These are phyloP conservation scores for Fusarium sp. DNA, from an alignment of 2,329 filamentous ascomycete species.

Conservation along the genomic window DNA sequence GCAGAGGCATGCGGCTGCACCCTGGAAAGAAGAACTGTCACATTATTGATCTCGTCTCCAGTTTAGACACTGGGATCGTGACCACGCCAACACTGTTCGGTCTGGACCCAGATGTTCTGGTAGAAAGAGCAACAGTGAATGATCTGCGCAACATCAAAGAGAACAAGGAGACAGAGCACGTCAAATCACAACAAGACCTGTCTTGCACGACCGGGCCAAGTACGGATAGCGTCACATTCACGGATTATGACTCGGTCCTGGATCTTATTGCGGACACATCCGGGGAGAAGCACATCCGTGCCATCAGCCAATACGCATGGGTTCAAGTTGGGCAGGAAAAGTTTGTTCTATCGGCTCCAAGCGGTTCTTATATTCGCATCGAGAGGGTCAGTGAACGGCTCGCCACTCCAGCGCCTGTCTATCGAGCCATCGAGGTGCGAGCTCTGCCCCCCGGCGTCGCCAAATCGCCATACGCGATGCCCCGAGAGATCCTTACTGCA, in stretches of 20 bases:
- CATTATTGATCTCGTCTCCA: slow-evolving; percentile 94
- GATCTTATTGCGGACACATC: slow-evolving; percentile 87
- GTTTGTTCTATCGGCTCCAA: slow-evolving; percentile 74
- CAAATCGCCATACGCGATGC: slow-evolving; percentile 71
- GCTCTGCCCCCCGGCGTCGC: slow-evolving; percentile 55
- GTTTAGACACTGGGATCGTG: slow-evolving; percentile 82
- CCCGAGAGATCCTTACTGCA: slow-evolving; percentile 72
- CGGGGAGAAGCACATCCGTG: slow-evolving; percentile 79
- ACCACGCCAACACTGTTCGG: slow-evolving; percentile 94
- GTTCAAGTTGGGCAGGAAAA: slow-evolving; percentile 76
- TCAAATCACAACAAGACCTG: slow-evolving; percentile 22
- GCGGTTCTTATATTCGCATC: slow-evolving; percentile 68
- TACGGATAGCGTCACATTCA: slow-evolving; percentile 72
- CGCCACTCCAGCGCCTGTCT: slow-evolving; percentile 45
- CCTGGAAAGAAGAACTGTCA: slow-evolving; percentile 88
- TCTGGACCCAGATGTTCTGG: slow-evolving; percentile 81
- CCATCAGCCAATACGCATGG: slow-evolving; percentile 81
- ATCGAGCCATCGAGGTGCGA: slow-evolving; percentile 59
- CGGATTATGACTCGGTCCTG: slow-evolving; percentile 90
- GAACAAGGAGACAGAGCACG: slow-evolving; percentile 56
- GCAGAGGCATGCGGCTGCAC: slow-evolving; percentile 86
- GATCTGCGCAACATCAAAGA: slow-evolving; percentile 67
- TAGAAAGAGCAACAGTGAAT: slow-evolving; percentile 71
- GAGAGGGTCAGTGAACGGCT: slow-evolving; percentile 50
- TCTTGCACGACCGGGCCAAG: slow-evolving; percentile 21